Percentiles rank a stretch among this genome's conserved stretches.
Evolutionary conservation across 768 basidiomycete species (phyloP).

Genomic region (Russula brevipes): DNA sequence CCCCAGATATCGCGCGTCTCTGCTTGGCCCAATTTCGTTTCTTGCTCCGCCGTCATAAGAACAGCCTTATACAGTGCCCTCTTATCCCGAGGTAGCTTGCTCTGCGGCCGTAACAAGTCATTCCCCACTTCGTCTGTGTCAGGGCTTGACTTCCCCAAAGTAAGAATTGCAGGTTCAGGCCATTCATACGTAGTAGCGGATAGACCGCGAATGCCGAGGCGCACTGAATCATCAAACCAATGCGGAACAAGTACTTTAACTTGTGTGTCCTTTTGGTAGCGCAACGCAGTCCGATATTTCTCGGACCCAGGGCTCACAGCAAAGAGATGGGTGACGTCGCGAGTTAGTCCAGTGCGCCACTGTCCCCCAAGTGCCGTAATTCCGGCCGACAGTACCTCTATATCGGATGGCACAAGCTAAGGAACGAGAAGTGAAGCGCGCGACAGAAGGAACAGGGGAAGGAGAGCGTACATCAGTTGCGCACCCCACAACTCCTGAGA

Average conservation of each 20-base stretch:
- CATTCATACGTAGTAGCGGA: slow-evolving; percentile 58
- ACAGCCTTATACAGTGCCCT: slow-evolving; percentile 36
- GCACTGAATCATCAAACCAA: slow-evolving; percentile 83
- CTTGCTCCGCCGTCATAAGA: slow-evolving; percentile 26
- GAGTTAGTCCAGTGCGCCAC: slow-evolving; percentile 69
- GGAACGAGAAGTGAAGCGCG: background rate
- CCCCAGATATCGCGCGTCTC: slow-evolving; percentile 48
- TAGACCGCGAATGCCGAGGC: slow-evolving; percentile 44
- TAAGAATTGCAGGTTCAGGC: slow-evolving; percentile 61
- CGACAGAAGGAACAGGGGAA: background rate
- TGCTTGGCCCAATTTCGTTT: slow-evolving; percentile 18
- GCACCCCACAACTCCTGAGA: slow-evolving; percentile 77
- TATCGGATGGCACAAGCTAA: slow-evolving; percentile 58
- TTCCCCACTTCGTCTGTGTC: slow-evolving; percentile 26
- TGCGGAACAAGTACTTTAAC: slow-evolving; percentile 79
- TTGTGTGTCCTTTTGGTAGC: slow-evolving; percentile 51
- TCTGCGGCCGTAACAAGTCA: slow-evolving; percentile 30
- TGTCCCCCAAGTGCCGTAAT: slow-evolving; percentile 77
- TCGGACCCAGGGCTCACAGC: slow-evolving; percentile 44
- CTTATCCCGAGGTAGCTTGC: slow-evolving; percentile 33
- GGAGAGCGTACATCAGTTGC: slow-evolving; percentile 52
- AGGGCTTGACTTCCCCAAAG: slow-evolving; percentile 29
- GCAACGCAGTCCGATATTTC: slow-evolving; percentile 46
- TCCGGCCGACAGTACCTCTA: slow-evolving; percentile 67
- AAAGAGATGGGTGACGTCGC: slow-evolving; percentile 86